Base-by-base conservation (phyloP, 306 rosid genomes). In the Betula pendula region DNA sequence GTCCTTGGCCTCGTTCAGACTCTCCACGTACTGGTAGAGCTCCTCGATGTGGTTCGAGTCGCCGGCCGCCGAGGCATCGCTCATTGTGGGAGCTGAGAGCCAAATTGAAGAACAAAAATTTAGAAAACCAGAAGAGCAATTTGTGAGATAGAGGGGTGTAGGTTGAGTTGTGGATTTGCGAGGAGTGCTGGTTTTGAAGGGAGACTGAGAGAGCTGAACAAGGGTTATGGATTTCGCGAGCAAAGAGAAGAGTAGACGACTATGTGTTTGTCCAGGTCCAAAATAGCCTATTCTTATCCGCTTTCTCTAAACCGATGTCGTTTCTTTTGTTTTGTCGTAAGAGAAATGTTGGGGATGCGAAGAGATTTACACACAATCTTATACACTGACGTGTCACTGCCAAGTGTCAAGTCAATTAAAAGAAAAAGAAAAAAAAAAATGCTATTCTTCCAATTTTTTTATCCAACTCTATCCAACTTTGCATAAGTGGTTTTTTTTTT, bases 11-110 rank as follows among this genome's bases (percentile, higher is more conserved):
- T 45, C 90, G 79, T 88, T 95, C 88, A 95, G 99, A 25, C 91
- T 90, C 87, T 95, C 97, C 68, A 97, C 96, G 82, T 88, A 90
- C 80, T 89, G 92, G 80, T 95, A 95, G 77, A 95, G 99, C 82
- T 90, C 90, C 84, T 92, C 97, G 83, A 95, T 95, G 84, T 75
- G 84, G 24, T 79, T 76, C 72, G 91, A 86, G 70, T 92, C 98
- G 78, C 85, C 88, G 60, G 97, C 83, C 77, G 92, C 84, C 31
- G 97, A 84, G 80, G 91, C 79, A 48, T 89, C 97, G 58, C 88
- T 58, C 96, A 92, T 92, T 47, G 86, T 69, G 73, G 59, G 80
- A 76, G 42, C 70, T 68, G 76, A 72, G 75, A 73, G 86, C 74
- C 69, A 77, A 80, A 88, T 65, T 69, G 75, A 82, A 76, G 50